Base-by-base conservation (phyloP, 805 yeast genomes). In the Lipomyces starkeyi region DNA sequence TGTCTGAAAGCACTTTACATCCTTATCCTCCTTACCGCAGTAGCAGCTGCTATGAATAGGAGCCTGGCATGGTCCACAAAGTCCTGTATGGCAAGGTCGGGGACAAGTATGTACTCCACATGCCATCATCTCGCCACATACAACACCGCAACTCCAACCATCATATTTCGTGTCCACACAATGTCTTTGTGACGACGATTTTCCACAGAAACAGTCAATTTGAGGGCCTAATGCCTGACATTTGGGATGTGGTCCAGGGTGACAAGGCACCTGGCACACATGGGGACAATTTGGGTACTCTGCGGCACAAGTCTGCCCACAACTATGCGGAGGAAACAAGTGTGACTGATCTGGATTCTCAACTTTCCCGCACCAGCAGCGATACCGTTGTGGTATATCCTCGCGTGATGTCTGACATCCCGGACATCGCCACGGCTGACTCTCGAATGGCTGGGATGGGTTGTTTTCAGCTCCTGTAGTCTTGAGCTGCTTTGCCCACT, bases 351-450 rank as follows among this genome's bases (percentile, higher is more conserved):
- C 64, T 0, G 97, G 97, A 71, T 90, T 86, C 22, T 85, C 80
- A 2, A 84, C 85, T 74, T 91, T 89, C 0, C 93, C 94, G 82
- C 97, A 93, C 98, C 98, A 93, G 76, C 98, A 93, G 0, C 85
- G 85, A 77, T 85, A 88, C 53, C 77, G 83, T 71, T 78, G 83
- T 49, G 91, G 93, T 58, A 84, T 82, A 74, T 79, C 77, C 5
- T 25, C 74, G 67, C 68, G 74, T 62, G 78, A 80, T 61, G 81
- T 86, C 78, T 87, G 91, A 77, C 97, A 91, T 2, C 90, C 85
- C 0, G 97, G 97, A 78, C 98, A 93, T 74, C 93, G 83, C 97
- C 97, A 93, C 54, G 83, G 81, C 60, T 84, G 56, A 3, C 63
- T 29, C 2, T 55, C 52, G 25, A 35, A 52, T 8, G 65, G 34